These are phyloP conservation scores for Coniochaeta sp. DNA, from an alignment of 2,329 filamentous ascomycete genomes.

Conservation along the genomic window DNA sequence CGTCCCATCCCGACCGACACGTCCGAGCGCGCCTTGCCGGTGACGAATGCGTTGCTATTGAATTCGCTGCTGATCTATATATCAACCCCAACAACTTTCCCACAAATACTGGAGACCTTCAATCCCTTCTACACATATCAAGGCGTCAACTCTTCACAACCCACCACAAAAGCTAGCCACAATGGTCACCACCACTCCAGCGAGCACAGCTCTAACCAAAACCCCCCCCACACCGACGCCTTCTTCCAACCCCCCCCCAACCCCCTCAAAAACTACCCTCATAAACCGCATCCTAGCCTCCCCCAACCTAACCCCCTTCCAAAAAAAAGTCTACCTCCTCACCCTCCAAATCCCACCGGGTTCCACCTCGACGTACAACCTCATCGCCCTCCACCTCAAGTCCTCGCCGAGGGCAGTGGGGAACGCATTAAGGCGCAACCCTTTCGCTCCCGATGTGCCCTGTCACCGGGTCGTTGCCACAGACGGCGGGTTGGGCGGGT, in stretches of 20 bases:
- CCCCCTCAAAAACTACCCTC: not conserved
- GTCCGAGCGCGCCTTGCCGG: not conserved
- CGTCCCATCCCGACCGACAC: not conserved
- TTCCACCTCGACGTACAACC: conserved; percentile 69
- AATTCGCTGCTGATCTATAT: too few species aligned
- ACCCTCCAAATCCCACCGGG: conserved; percentile 73
- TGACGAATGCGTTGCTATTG: not conserved
- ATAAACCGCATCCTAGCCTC: conserved; percentile 23
- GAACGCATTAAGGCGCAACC: conserved; percentile 70
- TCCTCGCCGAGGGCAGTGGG: conserved; percentile 73
- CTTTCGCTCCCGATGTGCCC: conserved; percentile 74
- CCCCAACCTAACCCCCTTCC: conserved; percentile 42
- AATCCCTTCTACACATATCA: too few species aligned
- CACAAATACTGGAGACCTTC: too few species aligned
- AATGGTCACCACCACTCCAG: too few species aligned
- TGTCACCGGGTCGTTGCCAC: conserved; percentile 76
- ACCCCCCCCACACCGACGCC: too few species aligned
- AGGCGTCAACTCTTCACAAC: too few species aligned
- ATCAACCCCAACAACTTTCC: too few species aligned
- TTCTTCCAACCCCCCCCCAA: not conserved
- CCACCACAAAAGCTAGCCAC: too few species aligned
- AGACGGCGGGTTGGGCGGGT: conserved; percentile 63
- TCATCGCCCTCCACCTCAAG: conserved; percentile 58
- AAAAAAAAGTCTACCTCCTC: conserved; percentile 60
- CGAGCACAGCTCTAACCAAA: too few species aligned